A percentile compares a stretch with the other conserved stretches of the same genome.
These are phyloP conservation scores for Epichloe typhina DNA, from an alignment of 2,329 filamentous ascomycete genomes.

Conservation along the genomic window DNA sequence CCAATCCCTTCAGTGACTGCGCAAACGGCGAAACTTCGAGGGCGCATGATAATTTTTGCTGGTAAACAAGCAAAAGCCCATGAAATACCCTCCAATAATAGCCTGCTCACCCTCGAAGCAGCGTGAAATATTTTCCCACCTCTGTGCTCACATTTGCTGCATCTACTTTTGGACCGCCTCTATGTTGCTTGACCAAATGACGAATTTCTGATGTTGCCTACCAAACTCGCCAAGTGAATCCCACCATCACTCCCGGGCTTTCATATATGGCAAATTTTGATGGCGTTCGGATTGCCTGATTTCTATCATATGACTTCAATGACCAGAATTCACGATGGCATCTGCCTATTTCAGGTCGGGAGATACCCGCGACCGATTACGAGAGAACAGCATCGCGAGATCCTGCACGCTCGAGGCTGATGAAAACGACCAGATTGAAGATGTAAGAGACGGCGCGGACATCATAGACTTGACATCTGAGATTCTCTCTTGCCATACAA, in stretches of 20 bases:
- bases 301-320: not conserved
- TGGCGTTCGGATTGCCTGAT: no score
- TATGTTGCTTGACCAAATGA: not conserved
- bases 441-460: not conserved
- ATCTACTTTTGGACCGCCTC: no score
- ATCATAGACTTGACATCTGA: conserved; percentile 1
- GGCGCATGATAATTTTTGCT: no score
- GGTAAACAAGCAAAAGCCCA: no score
- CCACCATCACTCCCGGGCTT: not conserved
- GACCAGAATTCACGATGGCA: not conserved
- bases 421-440: not conserved
- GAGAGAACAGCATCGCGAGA: conserved; percentile 1
- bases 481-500: not conserved
- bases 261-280: not conserved
- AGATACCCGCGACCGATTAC: not conserved
- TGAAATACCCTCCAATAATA: no score
- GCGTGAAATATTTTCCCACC: not conserved
- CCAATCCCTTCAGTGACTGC: no score
- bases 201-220: no score
- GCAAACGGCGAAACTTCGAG: not conserved
- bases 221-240: not conserved
- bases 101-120: not conserved
- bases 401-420: conserved; percentile 14
- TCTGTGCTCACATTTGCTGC: not conserved
- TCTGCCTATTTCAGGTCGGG: not conserved